Evolutionary conservation across 306 rosid genomes (phyloP).

Genomic region (Potentilla sterilis): DNA sequence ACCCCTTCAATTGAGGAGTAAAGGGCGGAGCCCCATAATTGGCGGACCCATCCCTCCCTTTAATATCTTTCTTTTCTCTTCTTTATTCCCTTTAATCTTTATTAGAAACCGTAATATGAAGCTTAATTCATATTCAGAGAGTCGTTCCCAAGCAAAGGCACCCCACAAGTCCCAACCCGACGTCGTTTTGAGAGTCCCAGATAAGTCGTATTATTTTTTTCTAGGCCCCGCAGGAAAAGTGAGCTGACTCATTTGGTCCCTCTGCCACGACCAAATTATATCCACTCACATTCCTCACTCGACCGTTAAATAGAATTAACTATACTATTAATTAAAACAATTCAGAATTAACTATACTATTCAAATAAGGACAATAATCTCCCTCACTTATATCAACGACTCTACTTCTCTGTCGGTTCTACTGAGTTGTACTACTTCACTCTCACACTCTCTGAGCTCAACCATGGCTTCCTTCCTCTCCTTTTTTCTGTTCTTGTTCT

Average conservation of each 20-base stretch:
- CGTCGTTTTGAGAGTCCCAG: neutral
- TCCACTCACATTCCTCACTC: neutral
- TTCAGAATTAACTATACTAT: neutral
- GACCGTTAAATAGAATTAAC: neutral
- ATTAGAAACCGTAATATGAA: neutral
- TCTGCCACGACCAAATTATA: slow-evolving; percentile 14
- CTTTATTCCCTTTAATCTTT: neutral
- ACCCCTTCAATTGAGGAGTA: neutral
- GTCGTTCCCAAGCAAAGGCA: neutral
- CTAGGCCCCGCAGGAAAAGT: slow-evolving; percentile 3
- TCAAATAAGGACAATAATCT: neutral
- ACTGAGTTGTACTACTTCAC: neutral
- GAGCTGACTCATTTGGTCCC: slow-evolving; percentile 17
- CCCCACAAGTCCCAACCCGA: neutral
- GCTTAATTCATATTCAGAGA: neutral
- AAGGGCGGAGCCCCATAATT: neutral
- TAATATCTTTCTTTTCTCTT: neutral
- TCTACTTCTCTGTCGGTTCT: slow-evolving; percentile 1
- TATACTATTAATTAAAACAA: neutral
- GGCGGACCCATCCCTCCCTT: neutral
- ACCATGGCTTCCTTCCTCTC: slow-evolving; percentile 25
- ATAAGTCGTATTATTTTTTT: neutral
- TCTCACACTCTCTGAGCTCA: slow-evolving; percentile 17
- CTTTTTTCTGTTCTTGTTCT: slow-evolving; percentile 15
- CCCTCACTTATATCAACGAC: neutral